Conservation (phyloP, 805 yeast species). For the Saturnispora besseyi region DNA sequence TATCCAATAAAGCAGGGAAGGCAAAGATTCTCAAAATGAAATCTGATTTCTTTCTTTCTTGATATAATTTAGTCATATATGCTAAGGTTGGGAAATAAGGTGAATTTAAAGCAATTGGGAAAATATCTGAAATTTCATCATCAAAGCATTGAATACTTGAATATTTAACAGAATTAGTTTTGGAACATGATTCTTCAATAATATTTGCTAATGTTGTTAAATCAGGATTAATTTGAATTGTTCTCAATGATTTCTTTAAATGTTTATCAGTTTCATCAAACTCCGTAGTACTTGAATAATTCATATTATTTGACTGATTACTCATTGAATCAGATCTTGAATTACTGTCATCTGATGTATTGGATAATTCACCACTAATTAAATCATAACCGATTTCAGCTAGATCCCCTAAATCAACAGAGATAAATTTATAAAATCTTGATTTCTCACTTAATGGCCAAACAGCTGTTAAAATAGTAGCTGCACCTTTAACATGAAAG, state of each 20-base stretch:
- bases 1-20: conserved; percentile 86
- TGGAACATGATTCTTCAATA: conserved; percentile 8
- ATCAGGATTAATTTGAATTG: conserved; percentile 19
- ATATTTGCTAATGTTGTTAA: conserved; percentile 16
- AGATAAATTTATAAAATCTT: conserved; percentile 57
- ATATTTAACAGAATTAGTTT: conserved; percentile 24
- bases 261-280: not conserved
- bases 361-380: conserved; percentile 28
- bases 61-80: conserved; percentile 72
- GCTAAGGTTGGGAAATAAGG: conserved; percentile 86
- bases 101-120: conserved; percentile 74
- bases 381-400: conserved; percentile 52
- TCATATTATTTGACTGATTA: not conserved
- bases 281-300: conserved; percentile 1
- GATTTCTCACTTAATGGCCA: conserved; percentile 78
- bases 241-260: not conserved
- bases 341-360: conserved; percentile 17
- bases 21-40: conserved; percentile 83
- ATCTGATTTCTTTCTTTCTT: conserved; percentile 76
- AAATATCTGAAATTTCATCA: conserved; percentile 72
- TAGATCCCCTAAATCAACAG: conserved; percentile 84
- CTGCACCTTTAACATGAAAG: conserved; percentile 94
- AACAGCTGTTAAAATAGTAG: conserved; percentile 91
- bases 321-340: conserved; percentile 10
- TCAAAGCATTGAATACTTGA: conserved; percentile 76